Conservation (phyloP, 2,329 filamentous ascomycete genomes). For the Fusarium duplospermum region DNA sequence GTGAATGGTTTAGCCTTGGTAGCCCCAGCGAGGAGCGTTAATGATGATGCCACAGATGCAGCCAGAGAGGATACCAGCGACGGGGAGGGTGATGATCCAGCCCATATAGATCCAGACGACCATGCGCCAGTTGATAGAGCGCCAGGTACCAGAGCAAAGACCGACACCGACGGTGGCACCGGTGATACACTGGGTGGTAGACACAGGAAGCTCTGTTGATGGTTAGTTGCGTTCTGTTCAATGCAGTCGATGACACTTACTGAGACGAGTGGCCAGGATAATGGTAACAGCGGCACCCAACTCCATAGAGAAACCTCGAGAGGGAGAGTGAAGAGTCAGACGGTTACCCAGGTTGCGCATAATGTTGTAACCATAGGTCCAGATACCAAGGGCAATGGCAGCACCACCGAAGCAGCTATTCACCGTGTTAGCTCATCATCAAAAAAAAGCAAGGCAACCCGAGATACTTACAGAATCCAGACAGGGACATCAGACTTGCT, state of each 20-base stretch:
- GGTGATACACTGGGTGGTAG: constrained; percentile 74
- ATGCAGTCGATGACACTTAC: constrained; percentile 44
- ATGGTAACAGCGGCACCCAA: constrained; percentile 70
- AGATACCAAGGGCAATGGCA: constrained; percentile 66
- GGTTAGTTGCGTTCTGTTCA: constrained; percentile 5
- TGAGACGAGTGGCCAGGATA: constrained; percentile 71
- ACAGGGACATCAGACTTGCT: constrained; percentile 64
- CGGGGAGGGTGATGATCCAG: constrained; percentile 71
- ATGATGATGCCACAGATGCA: constrained; percentile 71
- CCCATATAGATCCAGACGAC: constrained; percentile 69
- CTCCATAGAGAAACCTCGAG: constrained; percentile 70
- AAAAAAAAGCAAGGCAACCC: too few relatives aligned
- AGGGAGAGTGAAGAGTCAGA: constrained; percentile 70
- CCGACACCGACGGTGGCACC: constrained; percentile 73
- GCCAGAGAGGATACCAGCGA: constrained; percentile 67
- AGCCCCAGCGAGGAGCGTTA: constrained; percentile 67
- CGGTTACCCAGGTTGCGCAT: constrained; percentile 73
- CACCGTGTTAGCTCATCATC: too few relatives aligned
- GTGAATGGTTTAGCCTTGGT: constrained; percentile 18
- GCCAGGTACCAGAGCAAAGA: constrained; percentile 69
- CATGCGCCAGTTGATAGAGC: constrained; percentile 73
- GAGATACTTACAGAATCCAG: constrained; percentile 63
- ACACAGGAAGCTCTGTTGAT: constrained; percentile 65
- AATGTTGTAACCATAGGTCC: constrained; percentile 74
- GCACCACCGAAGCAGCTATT: constrained; percentile 60